Conservation (phyloP, 208 protist species). For the Trypanosomatidae sp. region DNA sequence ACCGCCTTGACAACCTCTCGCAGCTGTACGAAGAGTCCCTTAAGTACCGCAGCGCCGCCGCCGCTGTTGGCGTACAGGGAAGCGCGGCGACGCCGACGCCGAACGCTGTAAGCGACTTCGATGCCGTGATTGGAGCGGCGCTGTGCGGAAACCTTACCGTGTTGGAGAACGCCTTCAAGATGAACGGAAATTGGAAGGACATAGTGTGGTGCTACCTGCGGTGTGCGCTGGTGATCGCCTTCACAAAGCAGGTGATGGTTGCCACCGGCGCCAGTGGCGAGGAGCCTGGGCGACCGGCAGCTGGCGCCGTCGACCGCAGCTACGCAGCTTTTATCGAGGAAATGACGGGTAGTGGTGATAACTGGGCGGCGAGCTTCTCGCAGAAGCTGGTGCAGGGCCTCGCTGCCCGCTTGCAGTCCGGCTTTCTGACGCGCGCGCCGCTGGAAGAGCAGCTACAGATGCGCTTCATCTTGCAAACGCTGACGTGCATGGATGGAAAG, state of each 20-base stretch:
- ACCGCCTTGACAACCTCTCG: constrained; percentile 69
- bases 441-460: constrained; percentile 77
- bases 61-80: constrained; percentile 1
- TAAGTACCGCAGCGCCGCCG: constrained; percentile 15
- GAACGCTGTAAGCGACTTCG: constrained; percentile 15
- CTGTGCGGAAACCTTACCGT: constrained; percentile 73
- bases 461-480: constrained; percentile 72
- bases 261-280: constrained; percentile 24
- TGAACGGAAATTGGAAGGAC: constrained; percentile 60
- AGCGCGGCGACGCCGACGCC: background rate
- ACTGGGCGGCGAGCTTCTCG: constrained; percentile 51
- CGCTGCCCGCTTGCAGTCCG: constrained; percentile 35
- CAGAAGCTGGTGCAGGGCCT: constrained; percentile 42
- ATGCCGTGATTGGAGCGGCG: constrained; percentile 65
- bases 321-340: constrained; percentile 33
- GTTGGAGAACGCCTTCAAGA: constrained; percentile 60
- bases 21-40: constrained; percentile 73
- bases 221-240: constrained; percentile 61
- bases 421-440: constrained; percentile 35
- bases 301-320: constrained; percentile 18
- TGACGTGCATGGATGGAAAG: constrained; percentile 29
- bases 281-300: background rate
- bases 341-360: constrained; percentile 44
- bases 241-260: constrained; percentile 66
- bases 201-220: constrained; percentile 77